Base-by-base conservation (phyloP, 192 early-diverging fungal genomes). In the Coemansia sp. region DNA sequence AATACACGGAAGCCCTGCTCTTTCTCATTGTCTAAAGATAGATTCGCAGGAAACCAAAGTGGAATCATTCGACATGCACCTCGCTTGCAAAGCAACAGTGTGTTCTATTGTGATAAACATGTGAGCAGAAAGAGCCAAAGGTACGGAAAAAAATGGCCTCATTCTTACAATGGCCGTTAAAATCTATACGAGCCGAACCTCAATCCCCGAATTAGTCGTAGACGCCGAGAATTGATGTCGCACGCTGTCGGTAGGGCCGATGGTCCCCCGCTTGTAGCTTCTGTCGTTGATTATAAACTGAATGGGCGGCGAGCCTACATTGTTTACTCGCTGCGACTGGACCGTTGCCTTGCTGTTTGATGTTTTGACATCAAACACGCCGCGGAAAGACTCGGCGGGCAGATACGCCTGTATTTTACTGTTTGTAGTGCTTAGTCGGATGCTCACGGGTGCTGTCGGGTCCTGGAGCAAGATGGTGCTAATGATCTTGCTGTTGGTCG, bases 141-240 rank as follows among this genome's bases (percentile, higher is more conserved):
- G 3, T 3, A 18, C 4, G 44, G 5, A 9, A 20, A 18, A 18
- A 53, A 53, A 29, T 53, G 50, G 50, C 24, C 20, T 53, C 50
- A 53, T 53, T 49, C 6, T 38, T 50, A 47, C 30, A 58, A 58
- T 58, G 34, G 13, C 30, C 24, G 52, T 4, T 58, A 27, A 35
- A 32, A 20, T 1, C 55, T 52, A 62, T 0, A 70, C 58, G 29
- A 71, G 64, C 22, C 50, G 30, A 7, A 71, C 37, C 3, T 73
- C 71, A 12, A 75, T 64, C 2, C n/a, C 35, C 39, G 73, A 52
- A 39, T 75, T 69, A 22, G 58, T 65, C 12, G 73, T 69, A 24
- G 53, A 60, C 3, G 73, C 73, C 22, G 47, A 56, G 35, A 75
- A 64, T 3, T 69, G 62, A 29, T 75, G 73, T n/a, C 49, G 62